These are phyloP conservation scores for Phoma herbarum DNA, from an alignment of 2,329 filamentous ascomycete species.

Conservation along the genomic window DNA sequence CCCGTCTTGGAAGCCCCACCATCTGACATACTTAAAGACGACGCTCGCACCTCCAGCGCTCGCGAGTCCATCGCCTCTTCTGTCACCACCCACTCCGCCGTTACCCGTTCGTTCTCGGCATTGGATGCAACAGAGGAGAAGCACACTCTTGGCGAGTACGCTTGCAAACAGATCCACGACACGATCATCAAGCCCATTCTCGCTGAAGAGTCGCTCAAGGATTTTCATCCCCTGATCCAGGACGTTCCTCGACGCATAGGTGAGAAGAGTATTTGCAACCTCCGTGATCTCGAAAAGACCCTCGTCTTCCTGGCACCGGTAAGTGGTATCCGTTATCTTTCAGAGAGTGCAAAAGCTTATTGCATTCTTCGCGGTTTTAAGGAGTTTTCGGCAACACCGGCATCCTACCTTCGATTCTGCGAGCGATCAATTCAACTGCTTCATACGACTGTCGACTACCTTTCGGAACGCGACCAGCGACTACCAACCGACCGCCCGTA, in stretches of 20 bases:
- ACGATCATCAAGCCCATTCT: constrained; percentile 80
- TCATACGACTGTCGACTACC: constrained; percentile 84
- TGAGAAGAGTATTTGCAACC: constrained; percentile 85
- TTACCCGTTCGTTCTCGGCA: constrained; percentile 56
- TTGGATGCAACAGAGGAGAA: constrained; percentile 52
- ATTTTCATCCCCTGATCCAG: constrained; percentile 81
- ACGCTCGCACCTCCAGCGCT: constrained; percentile 41
- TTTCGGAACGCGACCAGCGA: constrained; percentile 86
- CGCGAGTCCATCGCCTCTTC: constrained; percentile 52
- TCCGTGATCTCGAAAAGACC: constrained; percentile 94
- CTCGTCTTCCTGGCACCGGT: constrained; percentile 91
- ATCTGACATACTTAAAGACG: constrained; percentile 50
- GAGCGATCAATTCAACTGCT: constrained; percentile 89
- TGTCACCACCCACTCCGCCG: constrained; percentile 49
- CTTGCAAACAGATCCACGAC: constrained; percentile 80
- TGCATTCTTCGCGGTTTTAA: constrained; percentile 70
- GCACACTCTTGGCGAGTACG: constrained; percentile 72
- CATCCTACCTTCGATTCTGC: constrained; percentile 86
- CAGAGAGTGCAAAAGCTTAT: constrained; percentile 72
- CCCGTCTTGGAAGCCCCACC: constrained; percentile 27
- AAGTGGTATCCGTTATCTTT: constrained; percentile 69
- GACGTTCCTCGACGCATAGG: constrained; percentile 82
- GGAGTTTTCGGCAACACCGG: constrained; percentile 74
- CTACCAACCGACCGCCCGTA: constrained; percentile 88
- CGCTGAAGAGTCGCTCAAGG: constrained; percentile 74